phyloP scores from a whole-genome alignment of 805 yeast species.

The Helenozyma baotianmanensis region DNA sequence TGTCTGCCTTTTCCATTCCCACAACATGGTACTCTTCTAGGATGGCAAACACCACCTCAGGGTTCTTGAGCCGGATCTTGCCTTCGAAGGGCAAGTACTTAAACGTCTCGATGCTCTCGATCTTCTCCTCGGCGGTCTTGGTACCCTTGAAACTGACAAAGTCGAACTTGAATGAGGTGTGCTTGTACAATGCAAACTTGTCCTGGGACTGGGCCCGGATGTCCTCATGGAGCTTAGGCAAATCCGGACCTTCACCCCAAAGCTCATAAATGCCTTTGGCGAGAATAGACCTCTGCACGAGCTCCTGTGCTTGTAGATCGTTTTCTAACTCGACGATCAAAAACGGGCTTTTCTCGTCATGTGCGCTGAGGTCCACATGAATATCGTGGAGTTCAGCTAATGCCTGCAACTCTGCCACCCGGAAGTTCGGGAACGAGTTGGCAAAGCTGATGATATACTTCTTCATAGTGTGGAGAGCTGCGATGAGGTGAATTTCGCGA shows the following conservation, averaged over 20 bases:
- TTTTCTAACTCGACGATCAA: slow-evolving; percentile 59
- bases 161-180: slow-evolving; percentile 72
- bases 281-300: slow-evolving; percentile 65
- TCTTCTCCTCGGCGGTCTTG: slow-evolving; percentile 46
- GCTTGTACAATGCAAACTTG: slow-evolving; percentile 35
- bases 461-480: too few relatives aligned
- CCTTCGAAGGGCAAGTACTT: slow-evolving; percentile 70
- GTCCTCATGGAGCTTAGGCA: slow-evolving; percentile 54
- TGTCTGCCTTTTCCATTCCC: slow-evolving; percentile 43
- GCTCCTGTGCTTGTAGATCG: slow-evolving; percentile 61
- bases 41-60: slow-evolving; percentile 66
- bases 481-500: background rate
- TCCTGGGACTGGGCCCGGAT: slow-evolving; percentile 31
- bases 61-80: slow-evolving; percentile 68
- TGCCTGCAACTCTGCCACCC: slow-evolving; percentile 80
- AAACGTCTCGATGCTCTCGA: slow-evolving; percentile 68
- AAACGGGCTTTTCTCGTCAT: slow-evolving; percentile 63
- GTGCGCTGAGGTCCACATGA: slow-evolving; percentile 53
- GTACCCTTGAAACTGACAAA: slow-evolving; percentile 71
- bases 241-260: slow-evolving; percentile 66
- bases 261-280: slow-evolving; percentile 75
- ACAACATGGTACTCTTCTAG: slow-evolving; percentile 64
- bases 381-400: slow-evolving; percentile 64
- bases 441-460: slow-evolving; percentile 79
- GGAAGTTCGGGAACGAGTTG: slow-evolving; percentile 73